These are phyloP conservation scores for Ophidiomyces ophidiicola DNA, from an alignment of 2,329 filamentous ascomycete species.

Conservation along the genomic window DNA sequence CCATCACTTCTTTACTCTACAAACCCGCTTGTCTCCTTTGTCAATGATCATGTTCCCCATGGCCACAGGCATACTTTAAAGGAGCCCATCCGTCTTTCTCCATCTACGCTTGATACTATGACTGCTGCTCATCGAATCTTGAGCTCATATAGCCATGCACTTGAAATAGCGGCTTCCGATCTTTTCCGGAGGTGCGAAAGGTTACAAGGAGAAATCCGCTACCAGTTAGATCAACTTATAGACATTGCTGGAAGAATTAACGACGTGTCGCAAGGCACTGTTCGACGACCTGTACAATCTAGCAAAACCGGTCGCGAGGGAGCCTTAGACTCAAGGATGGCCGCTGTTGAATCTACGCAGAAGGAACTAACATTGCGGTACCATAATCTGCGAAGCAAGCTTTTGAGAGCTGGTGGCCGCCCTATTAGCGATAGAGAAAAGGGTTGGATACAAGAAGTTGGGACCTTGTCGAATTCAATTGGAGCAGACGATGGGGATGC, in stretches of 20 bases:
- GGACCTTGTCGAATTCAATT: slow-evolving; percentile 28
- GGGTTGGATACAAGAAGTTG: slow-evolving; percentile 35
- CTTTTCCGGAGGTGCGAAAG: slow-evolving; percentile 42
- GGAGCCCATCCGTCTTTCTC: slow-evolving; percentile 37
- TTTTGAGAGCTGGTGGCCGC: slow-evolving; percentile 32
- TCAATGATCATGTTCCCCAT: slow-evolving; percentile 33
- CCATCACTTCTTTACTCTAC: slow-evolving; percentile 30
- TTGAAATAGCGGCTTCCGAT: slow-evolving; percentile 39
- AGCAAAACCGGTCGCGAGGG: slow-evolving; percentile 24
- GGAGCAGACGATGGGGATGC: slow-evolving; percentile 19
- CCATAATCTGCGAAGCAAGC: slow-evolving; percentile 33
- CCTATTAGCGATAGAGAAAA: slow-evolving; percentile 37
- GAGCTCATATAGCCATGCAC: slow-evolving; percentile 34
- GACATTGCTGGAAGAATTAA: slow-evolving; percentile 37
- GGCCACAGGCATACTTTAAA: slow-evolving; percentile 33
- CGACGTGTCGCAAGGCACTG: slow-evolving; percentile 27
- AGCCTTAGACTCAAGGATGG: slow-evolving; percentile 30
- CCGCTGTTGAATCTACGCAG: slow-evolving; percentile 32
- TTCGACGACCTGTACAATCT: slow-evolving; percentile 17
- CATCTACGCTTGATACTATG: slow-evolving; percentile 38
- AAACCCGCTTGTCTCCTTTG: slow-evolving; percentile 30
- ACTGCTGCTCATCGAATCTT: slow-evolving; percentile 37
- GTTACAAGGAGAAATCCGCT: slow-evolving; percentile 36
- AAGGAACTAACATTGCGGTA: slow-evolving; percentile 31
- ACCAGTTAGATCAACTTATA: slow-evolving; percentile 36